Base-by-base conservation (phyloP, 257 asterid species). In the Marsdenia floribunda region DNA sequence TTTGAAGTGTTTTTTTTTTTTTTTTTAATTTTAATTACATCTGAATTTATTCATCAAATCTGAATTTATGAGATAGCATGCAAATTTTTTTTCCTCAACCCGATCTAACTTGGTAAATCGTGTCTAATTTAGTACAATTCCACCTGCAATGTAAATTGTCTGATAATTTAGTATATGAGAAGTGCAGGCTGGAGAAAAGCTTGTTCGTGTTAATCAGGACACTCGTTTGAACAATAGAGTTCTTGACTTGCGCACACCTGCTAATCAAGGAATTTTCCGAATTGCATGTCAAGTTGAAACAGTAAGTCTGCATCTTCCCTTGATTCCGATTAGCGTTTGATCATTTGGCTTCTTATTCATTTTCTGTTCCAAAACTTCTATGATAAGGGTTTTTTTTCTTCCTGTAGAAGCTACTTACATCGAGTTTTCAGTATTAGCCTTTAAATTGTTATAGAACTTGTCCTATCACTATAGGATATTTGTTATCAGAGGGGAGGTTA, bases 161-260 rank as follows among this genome's bases (percentile, higher is more conserved):
- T 72, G n/a, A n/a, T n/a, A 21, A 55, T 53, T 8, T 80, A 29
- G 72, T 52, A 61, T 76, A 40, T 78, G 37, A 40, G 40, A 4
- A 67, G 29, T 83, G 88, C 88, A 93, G 98, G 91, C 85, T 21
- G 96, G 96, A 13, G 89, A 89, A 84, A 89, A 86, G 79, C 90
- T 92, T 78, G 96, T 88, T 72, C 95, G 95, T 70, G 97, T 94
- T 37, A 90, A 92, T 80, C 99, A 90, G 88, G 99, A 94, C 76
- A 90, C 96, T 57, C 97, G 97, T 63, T 79, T 94, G 86, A 92
- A 94, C 75, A 78, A 66, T 84, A 86, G 99, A 79, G 88, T 89
- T 58, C 86, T 94, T 76, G 99, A 94, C 79, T 26, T 90, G 19
- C 97, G 97, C 38, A 94, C 97, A 13, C 96, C 91, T 70, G 96